Percentiles rank a stretch among this genome's conserved stretches.
Evolutionary conservation across 345 rosid species (phyloP).

Genomic region (Sonneratia caseolaris): DNA sequence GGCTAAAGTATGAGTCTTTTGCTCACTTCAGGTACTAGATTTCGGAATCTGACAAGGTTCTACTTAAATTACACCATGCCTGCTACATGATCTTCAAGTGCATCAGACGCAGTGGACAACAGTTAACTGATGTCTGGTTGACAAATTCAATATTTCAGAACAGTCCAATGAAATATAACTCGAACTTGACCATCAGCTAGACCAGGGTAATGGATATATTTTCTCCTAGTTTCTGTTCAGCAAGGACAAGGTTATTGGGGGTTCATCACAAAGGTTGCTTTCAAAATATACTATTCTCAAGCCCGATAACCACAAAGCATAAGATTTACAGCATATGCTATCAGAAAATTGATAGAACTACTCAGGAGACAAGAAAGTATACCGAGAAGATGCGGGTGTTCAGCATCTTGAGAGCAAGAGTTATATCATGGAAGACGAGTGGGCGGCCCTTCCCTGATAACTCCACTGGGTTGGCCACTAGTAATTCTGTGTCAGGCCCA

Average conservation of each 20-base stretch:
- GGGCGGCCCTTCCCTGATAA: constrained; percentile 93
- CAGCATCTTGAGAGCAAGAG: constrained; percentile 74
- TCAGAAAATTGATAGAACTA: background rate
- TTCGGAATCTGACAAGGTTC: too few species aligned
- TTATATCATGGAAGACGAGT: constrained; percentile 77
- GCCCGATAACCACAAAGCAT: background rate
- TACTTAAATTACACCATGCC: background rate
- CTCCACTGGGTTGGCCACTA: constrained; percentile 90
- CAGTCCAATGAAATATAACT: background rate
- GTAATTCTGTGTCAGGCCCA: constrained; percentile 87
- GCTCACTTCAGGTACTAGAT: too few species aligned
- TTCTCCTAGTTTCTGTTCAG: background rate
- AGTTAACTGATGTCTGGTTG: background rate
- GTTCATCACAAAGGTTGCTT: background rate
- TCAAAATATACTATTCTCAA: background rate
- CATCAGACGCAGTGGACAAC: background rate
- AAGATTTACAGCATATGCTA: background rate
- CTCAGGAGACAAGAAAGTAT: constrained; percentile 6
- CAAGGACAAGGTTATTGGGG: background rate
- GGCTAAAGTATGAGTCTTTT: too few species aligned
- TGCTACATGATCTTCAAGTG: background rate
- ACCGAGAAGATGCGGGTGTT: constrained; percentile 78
- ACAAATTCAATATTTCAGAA: background rate
- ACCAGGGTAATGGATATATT: background rate
- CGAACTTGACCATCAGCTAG: background rate